Evolutionary conservation across 164 flowering plant genomes (phyloP), one percentile per base, ranked within the genome.

Genomic region (Vitis rotundifolia): DNA sequence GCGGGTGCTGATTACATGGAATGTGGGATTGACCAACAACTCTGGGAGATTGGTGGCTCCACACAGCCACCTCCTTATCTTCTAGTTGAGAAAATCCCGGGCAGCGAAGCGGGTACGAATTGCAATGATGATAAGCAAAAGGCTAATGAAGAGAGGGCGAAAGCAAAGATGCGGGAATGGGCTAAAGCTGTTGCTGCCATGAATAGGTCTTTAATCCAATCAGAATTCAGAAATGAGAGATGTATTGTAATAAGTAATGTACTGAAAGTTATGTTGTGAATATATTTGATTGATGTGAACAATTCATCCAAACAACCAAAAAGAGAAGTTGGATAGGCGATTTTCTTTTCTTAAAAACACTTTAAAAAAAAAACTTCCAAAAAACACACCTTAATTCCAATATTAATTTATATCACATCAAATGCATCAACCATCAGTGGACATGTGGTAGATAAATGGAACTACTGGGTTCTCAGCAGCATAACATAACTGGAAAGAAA

Each of bases 161-260:
- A 31, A 31, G 44, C 44, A 31, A 55, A 51, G 3, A 22, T 22
- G 26, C 26, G 26, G 68, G 31, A 66, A 66, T 53, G 68, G 59
- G 68, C 49, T 52, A 66, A 66, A 53, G 59, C 50, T 26, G 68
- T 53, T 66, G 59, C 49, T 66, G 29, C 15, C 2, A 66, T 31
- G 59, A 29, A 66, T 66, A 22, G 26, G 26, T 22, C 26, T 22
- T 0, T 22, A 22, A 22, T 22, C 0, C 26, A 22, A 22, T 22
- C 26, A 1, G 11, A 51, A 51, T 11, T 11, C 8, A 11, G 53
- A 51, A 51, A 51, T 51, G 8, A 51, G 53, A 51, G 53, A 51
- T 51, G 53, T 51, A 11, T 51, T 51, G 1, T 22, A 22, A 22
- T 31, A 31, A 31, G 44, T 5, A 0, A 31, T 31, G 44, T 4